A percentile compares a stretch with the other conserved stretches of the same genome.
Evolutionary conservation across 2,329 filamentous ascomycete species (phyloP).

Genomic region (Aspergillus sp.): DNA sequence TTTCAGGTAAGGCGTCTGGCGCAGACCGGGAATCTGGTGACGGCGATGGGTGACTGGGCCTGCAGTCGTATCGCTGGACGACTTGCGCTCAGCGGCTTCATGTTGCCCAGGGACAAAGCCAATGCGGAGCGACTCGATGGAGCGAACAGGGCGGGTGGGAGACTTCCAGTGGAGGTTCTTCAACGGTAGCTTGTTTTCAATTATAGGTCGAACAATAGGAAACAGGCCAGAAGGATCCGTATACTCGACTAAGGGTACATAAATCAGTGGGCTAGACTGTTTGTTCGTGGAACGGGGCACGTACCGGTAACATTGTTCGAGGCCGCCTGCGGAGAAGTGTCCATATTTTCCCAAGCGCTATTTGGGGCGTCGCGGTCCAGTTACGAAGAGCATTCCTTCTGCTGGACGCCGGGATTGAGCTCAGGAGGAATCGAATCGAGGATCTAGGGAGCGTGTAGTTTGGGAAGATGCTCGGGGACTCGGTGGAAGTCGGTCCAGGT

Average conservation of each 20-base stretch:
- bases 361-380: constrained; percentile 13
- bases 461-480: neutral
- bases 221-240: constrained; percentile 88
- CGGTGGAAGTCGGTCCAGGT: constrained; percentile 1
- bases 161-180: constrained; percentile 97
- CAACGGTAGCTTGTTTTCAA: constrained; percentile 71
- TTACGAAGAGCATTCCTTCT: constrained; percentile 21
- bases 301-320: constrained; percentile 66
- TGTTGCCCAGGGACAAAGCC: constrained; percentile 63
- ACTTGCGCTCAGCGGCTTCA: constrained; percentile 23
- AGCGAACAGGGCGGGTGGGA: constrained; percentile 77
- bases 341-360: constrained; percentile 29
- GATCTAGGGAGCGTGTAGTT: neutral
- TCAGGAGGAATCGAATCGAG: neutral
- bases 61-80: constrained; percentile 28
- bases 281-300: constrained; percentile 7
- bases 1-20: constrained; percentile 89
- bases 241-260: constrained; percentile 65
- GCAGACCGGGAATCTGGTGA: constrained; percentile 89
- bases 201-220: constrained; percentile 65
- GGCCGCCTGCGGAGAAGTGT: constrained; percentile 42
- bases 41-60: constrained; percentile 47
- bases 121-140: constrained; percentile 85
- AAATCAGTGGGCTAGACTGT: constrained; percentile 12
- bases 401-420: constrained; percentile 1